Evolutionary conservation across 257 asterid genomes (phyloP).

Genomic region (Gentiana macrophylla): DNA sequence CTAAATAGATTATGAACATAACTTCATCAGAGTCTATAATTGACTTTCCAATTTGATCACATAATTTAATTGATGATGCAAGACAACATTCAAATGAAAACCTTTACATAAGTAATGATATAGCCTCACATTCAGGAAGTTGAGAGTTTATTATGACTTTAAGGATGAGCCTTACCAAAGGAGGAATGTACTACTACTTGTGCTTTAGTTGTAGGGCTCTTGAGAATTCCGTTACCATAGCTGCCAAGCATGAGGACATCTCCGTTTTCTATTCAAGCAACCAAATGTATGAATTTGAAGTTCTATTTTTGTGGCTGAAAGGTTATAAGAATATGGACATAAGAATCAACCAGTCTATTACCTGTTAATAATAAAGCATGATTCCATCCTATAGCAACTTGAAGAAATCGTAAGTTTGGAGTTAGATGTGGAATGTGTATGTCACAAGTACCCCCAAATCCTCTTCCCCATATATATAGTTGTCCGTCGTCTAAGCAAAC

Average conservation of each 20-base stretch:
- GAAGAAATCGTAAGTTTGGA: constrained; percentile 22
- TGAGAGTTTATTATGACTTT: background rate
- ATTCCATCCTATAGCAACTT: constrained; percentile 83
- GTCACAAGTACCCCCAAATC: constrained; percentile 41
- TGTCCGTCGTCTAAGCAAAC: constrained; percentile 42
- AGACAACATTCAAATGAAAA: too few relatives aligned
- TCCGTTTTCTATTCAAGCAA: constrained; percentile 35
- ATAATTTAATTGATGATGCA: too few relatives aligned
- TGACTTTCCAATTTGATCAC: too few relatives aligned
- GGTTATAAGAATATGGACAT: background rate
- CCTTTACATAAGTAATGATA: too few relatives aligned
- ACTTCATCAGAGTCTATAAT: too few relatives aligned
- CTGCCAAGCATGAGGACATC: constrained; percentile 66
- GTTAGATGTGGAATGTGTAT: constrained; percentile 28
- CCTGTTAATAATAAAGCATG: constrained; percentile 66
- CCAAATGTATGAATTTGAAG: too few relatives aligned
- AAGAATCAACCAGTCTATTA: constrained; percentile 5
- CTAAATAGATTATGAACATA: too few relatives aligned
- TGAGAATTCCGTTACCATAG: constrained; percentile 58
- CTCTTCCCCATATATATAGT: constrained; percentile 86
- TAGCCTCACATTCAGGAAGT: background rate
- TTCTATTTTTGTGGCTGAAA: background rate
- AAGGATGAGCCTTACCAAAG: constrained; percentile 18
- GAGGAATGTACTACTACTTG: constrained; percentile 7
- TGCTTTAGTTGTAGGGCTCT: constrained; percentile 24